Base-by-base conservation (phyloP, 345 rosid species). In the Brassica incana region DNA sequence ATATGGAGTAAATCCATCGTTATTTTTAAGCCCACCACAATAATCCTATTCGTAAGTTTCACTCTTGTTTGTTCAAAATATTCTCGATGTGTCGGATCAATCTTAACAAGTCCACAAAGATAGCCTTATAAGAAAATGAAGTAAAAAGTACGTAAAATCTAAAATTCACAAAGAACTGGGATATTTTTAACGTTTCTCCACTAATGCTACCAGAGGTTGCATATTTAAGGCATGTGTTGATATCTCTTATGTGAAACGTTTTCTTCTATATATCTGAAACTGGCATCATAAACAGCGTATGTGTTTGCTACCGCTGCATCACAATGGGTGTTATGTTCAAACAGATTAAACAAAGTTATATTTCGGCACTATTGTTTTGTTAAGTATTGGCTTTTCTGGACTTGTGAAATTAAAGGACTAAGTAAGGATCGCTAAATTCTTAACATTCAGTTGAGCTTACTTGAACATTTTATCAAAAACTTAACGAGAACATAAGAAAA, bases 261-360 rank as follows among this genome's bases (percentile, higher is more conserved):
- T 52, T 52, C 58, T n/a, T 52, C 25, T 16, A 6, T 35, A 65
- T 35, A 2, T 65, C 69, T 15, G 14, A 35, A 64, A 35, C 7
- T 3, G 25, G 12, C 14, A 65, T 32, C 43, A 15, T 64, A 65
- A 65, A 12, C 48, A 65, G 68, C 25, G 45, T 65, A 15, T 65
- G 69, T 35, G 14, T 35, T 35, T 65, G 68, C 25, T 32, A 64
- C 18, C 68, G 43, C 68, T 32, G 68, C 68, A 64, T 33, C 43
- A 64, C 43, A 64, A 20, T 32, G 18, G 43, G 43, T 64, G 67
- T 5, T 6, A 64, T 7, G 45, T 64, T 64, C 3, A 16, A 64
- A 32, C 67, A 64, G 8, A 63, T 6, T 14, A 12, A 29, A 16
- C 36, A 62, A 14, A 14, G 12, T 32, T 15, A 15, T 8, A 32